Base-by-base conservation (phyloP, 2,329 filamentous ascomycete species). In the Ophiobolus disseminans region DNA sequence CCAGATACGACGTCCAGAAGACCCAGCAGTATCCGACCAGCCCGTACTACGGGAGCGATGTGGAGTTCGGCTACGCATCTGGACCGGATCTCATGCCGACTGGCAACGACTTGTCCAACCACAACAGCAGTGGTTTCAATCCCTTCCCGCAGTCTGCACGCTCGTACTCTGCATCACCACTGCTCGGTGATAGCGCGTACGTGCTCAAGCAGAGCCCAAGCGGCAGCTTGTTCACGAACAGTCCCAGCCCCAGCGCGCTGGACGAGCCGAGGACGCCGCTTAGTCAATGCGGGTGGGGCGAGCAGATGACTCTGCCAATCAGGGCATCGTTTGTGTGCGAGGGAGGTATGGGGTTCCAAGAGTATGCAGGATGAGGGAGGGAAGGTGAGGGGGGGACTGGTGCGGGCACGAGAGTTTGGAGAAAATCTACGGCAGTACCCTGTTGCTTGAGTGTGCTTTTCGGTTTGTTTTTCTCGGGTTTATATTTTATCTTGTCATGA, bases 241-340 rank as follows among this genome's bases (percentile, higher is more conserved):
- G 53, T 11, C 63, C 65, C 1, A 61, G 58, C 11, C 56, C 60
- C 0, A 40, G 41, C 5, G 38, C 47, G n/a, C n/a, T n/a, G 2
- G 60, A 63, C 23, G 61, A 60, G 49, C 65, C 63, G 11, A 39
- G 51, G 13, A 67, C 65, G 14, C 65, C 65, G 2, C 34, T 38
- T 7, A 50, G 49, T 19, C 44, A 41, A 10, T 41, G 40, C 2
- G 31, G 36, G 8, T 62, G 61, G 58, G 35, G 37, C 5, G 58
- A 60, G 17, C 54, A 62, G 30, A 21, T 55, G 5, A 38, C 26
- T 6, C 28, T 57, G 14, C n/a, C n/a, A n/a, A n/a, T n/a, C n/a
- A 48, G 46, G 1, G 37, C 40, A 5, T 14, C 43, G 9, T 46
- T 39, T 34, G 32, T 50, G 20, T 50, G 50, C 8, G 56, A 60